phyloP scores from a whole-genome alignment of 768 basidiomycete genomes.

The Lentinula sp. region DNA sequence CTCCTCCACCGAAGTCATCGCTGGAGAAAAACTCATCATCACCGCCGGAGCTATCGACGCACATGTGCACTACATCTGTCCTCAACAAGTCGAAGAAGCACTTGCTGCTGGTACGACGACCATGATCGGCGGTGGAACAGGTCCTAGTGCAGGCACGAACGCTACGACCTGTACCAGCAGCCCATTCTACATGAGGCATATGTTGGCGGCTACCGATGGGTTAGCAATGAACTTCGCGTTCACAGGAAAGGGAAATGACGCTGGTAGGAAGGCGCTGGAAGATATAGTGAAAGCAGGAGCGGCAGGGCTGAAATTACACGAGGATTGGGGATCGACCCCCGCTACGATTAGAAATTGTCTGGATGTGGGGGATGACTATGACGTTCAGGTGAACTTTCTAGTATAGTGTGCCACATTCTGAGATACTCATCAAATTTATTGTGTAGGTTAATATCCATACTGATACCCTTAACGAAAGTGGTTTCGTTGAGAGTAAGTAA shows the following conservation, averaged over 20 bases:
- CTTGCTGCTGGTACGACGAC: constrained; percentile 84
- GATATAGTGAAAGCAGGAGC: constrained; percentile 84
- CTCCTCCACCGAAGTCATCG: constrained; percentile 91
- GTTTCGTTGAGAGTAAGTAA: constrained; percentile 84
- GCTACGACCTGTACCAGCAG: constrained; percentile 95
- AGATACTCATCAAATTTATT: not conserved
- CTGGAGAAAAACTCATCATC: constrained; percentile 90
- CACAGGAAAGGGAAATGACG: constrained; percentile 96
- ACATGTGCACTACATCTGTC: constrained; percentile 94
- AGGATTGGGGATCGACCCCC: constrained; percentile 96
- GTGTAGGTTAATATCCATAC: constrained; percentile 87
- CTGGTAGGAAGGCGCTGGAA: constrained; percentile 64
- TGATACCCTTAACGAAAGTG: constrained; percentile 95
- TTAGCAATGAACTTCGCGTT: constrained; percentile 90
- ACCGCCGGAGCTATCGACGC: constrained; percentile 92
- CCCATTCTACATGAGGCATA: constrained; percentile 82
- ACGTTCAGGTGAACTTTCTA: constrained; percentile 57
- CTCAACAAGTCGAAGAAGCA: constrained; percentile 86
- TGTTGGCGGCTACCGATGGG: constrained; percentile 89
- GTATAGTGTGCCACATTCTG: constrained; percentile 8
- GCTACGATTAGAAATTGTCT: constrained; percentile 71
- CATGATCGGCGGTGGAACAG: constrained; percentile 94
- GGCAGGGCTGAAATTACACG: constrained; percentile 89
- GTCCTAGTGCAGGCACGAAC: constrained; percentile 82
- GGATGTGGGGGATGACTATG: constrained; percentile 82